Conservation (phyloP, 2,329 filamentous ascomycete species). For the Hypoxylon sp. region DNA sequence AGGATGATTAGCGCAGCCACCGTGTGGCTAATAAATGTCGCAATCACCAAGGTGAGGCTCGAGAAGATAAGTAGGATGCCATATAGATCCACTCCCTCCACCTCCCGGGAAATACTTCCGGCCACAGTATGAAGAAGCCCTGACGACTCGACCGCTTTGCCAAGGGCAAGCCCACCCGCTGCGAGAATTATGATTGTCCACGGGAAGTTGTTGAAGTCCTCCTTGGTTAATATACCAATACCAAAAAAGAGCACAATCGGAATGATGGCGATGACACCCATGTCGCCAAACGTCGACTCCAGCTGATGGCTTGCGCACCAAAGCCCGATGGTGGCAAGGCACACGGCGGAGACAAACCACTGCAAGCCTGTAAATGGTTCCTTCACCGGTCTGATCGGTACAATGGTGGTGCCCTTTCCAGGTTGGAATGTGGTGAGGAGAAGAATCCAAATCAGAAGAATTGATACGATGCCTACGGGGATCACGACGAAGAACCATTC, state of each 20-base stretch:
- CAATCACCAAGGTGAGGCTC: constrained; percentile 87
- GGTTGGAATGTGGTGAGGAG: constrained; percentile 89
- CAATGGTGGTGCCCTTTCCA: constrained; percentile 86
- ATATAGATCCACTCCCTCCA: constrained; percentile 87
- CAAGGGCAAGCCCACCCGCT: constrained; percentile 90
- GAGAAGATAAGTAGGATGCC: constrained; percentile 89
- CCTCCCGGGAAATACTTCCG: constrained; percentile 77
- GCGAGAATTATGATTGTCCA: constrained; percentile 99
- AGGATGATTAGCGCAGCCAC: constrained; percentile 96
- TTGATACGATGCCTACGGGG: constrained; percentile 90
- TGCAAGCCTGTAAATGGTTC: constrained; percentile 91
- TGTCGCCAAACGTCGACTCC: constrained; percentile 91
- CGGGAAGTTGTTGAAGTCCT: constrained; percentile 99
- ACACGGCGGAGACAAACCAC: constrained; percentile 91
- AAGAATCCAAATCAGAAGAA: constrained; percentile 89
- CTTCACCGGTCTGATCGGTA: constrained; percentile 90
- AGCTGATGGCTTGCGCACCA: constrained; percentile 96
- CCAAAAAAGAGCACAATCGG: constrained; percentile 97
- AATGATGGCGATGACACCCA: constrained; percentile 98
- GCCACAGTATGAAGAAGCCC: constrained; percentile 93
- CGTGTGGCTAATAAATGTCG: constrained; percentile 98
- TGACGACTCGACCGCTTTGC: constrained; percentile 94
- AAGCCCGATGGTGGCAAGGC: constrained; percentile 85
- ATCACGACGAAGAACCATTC: constrained; percentile 98
- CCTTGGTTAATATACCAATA: constrained; percentile 94